Conservation (phyloP, 805 yeast species). For the Candida cerambycidarum region DNA sequence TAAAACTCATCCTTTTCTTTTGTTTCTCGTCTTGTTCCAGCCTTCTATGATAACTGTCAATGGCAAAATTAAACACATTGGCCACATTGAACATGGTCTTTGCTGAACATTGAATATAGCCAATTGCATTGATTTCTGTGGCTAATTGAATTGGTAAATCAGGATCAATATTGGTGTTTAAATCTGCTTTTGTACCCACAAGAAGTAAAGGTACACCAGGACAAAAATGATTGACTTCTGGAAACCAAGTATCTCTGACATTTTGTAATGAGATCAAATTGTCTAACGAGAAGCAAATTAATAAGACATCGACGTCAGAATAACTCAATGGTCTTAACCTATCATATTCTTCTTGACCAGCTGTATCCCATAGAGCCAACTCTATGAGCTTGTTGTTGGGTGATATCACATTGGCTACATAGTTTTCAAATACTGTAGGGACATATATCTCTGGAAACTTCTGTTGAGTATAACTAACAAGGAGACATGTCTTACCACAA, state of each 20-base stretch:
- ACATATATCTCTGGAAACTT: constrained; percentile 71
- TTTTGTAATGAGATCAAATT: constrained; percentile 62
- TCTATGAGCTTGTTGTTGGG: constrained; percentile 78
- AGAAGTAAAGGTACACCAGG: constrained; percentile 74
- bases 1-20: constrained; percentile 34
- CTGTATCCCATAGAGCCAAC: constrained; percentile 84
- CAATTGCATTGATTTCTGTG: constrained; percentile 61
- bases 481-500: constrained; percentile 83
- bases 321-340: constrained; percentile 76
- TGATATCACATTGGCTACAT: constrained; percentile 60
- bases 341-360: constrained; percentile 87
- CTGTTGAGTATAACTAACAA: constrained; percentile 67
- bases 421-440: constrained; percentile 83
- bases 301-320: constrained; percentile 72
- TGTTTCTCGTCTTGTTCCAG: constrained; percentile 39
- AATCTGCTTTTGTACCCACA: constrained; percentile 82
- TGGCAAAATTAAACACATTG: constrained; percentile 66
- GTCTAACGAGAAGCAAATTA: constrained; percentile 75
- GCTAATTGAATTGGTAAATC: constrained; percentile 56
- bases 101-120: constrained; percentile 80
- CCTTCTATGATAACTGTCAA: constrained; percentile 43
- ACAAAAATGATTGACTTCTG: constrained; percentile 82
- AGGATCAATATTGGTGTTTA: constrained; percentile 37
- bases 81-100: constrained; percentile 63
- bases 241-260: constrained; percentile 80